Percentiles rank a stretch among this genome's conserved stretches.
These are phyloP conservation scores for Candida corydali DNA, from an alignment of 805 yeast species.

Conservation along the genomic window DNA sequence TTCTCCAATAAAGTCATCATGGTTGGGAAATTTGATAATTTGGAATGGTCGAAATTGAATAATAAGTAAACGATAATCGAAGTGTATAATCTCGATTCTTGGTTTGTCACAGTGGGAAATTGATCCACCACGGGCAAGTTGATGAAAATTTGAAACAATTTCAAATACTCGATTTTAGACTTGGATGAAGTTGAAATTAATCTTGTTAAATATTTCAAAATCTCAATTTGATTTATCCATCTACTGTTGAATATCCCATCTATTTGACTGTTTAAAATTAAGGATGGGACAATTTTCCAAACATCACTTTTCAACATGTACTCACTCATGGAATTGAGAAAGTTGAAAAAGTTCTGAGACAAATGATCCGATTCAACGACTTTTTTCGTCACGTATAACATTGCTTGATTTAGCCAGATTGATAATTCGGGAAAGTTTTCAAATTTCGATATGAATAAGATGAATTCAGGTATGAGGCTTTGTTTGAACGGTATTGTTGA, in stretches of 20 bases:
- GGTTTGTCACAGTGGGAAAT: conserved; percentile 17
- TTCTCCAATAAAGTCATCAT: conserved; percentile 40
- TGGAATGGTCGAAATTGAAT: conserved; percentile 42
- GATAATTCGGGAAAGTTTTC: conserved; percentile 18
- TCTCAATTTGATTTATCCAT: conserved; percentile 41
- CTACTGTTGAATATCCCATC: conserved; percentile 50
- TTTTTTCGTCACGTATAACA: conserved; percentile 58
- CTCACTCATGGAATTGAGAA: conserved; percentile 22
- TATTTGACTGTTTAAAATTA: conserved; percentile 57
- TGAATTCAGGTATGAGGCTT: conserved; percentile 24
- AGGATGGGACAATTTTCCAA: conserved; percentile 31
- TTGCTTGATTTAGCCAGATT: conserved; percentile 54
- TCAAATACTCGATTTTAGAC: conserved; percentile 39
- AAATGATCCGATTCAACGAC: conserved; percentile 47
- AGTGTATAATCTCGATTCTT: conserved; percentile 35
- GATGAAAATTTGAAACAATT: conserved; percentile 59
- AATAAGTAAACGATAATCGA: conserved; percentile 46
- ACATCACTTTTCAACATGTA: conserved; percentile 12
- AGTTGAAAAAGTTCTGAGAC: conserved; percentile 24
- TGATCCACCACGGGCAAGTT: conserved; percentile 41
- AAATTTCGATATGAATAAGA: conserved; percentile 21
- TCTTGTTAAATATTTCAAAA: conserved; percentile 44
- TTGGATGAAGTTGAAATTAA: conserved; percentile 34
- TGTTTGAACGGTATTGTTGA: conserved; percentile 22
- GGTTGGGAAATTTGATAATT: conserved; percentile 43